These are phyloP conservation scores for Neurospora sp. DNA, from an alignment of 495 filamentous ascomycete species.

Conservation along the genomic window DNA sequence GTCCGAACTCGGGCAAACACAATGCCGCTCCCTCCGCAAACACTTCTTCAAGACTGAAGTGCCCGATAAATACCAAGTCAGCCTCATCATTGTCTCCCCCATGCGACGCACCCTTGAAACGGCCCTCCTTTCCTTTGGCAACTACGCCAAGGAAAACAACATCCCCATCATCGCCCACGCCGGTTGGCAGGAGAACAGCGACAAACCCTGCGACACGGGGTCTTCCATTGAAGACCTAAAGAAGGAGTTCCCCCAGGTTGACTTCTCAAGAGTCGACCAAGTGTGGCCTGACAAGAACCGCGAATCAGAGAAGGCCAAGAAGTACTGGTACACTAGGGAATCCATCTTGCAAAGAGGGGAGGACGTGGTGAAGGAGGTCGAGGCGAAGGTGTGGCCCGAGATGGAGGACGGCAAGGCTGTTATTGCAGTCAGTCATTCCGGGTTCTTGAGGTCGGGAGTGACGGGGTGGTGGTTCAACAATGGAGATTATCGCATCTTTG, in stretches of 20 bases:
- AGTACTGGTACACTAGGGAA: slow-evolving; percentile 36
- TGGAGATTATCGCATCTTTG: slow-evolving; percentile 53
- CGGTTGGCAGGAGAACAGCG: slow-evolving; percentile 48
- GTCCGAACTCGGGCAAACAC: slow-evolving; percentile 40
- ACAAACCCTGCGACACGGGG: slow-evolving; percentile 48
- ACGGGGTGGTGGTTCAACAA: slow-evolving; percentile 41
- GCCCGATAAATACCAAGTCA: slow-evolving; percentile 37
- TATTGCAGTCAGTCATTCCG: slow-evolving; percentile 49
- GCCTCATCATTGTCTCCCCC: slow-evolving; percentile 47
- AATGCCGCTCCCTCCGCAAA: slow-evolving; percentile 37
- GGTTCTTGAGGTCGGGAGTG: slow-evolving; percentile 41
- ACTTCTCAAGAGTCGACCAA: slow-evolving; percentile 44
- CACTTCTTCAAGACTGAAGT: slow-evolving; percentile 33
- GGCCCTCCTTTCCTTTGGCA: slow-evolving; percentile 36
- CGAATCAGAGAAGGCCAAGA: slow-evolving; percentile 20
- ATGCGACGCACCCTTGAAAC: slow-evolving; percentile 52
- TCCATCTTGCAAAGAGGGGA: slow-evolving; percentile 41
- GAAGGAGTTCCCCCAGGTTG: slow-evolving; percentile 40
- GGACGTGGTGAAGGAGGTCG: slow-evolving; percentile 34
- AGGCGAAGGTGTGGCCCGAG: slow-evolving; percentile 34
- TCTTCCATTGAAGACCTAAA: slow-evolving; percentile 21
- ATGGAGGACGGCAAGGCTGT: slow-evolving; percentile 34
- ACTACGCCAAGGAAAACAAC: slow-evolving; percentile 38
- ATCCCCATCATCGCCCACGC: slow-evolving; percentile 43
- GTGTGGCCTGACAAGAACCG: slow-evolving; percentile 44